Evolutionary conservation across 2,329 filamentous ascomycete species (phyloP), one percentile per base, ranked within the genome.

Genomic region (Phyllosticta paracitricarpa): DNA sequence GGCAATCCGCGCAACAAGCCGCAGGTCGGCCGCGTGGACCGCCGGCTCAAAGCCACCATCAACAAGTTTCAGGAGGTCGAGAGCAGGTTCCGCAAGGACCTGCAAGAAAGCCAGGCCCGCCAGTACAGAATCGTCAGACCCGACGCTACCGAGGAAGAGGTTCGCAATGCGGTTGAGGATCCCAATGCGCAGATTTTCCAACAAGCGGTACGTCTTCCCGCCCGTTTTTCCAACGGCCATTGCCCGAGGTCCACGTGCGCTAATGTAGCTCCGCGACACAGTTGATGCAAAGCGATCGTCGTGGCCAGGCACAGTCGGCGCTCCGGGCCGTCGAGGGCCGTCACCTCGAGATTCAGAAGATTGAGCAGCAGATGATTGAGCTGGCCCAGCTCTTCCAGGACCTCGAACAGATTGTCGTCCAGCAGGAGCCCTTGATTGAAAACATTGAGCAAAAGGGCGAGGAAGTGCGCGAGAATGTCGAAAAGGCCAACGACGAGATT

Each of bases 91-190:
- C 84, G 88, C 71, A 88, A 89, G 75, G 86, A 88, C 67, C 85
- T 90, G 33, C 83, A 89, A 72, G 88, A 91, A 57, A 90, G 95
- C 75, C 89, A 95, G 77, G 88, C 86, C 66, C 84, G 94, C 61
- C 91, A 97, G 73, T 96, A 95, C 76, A 84, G 89, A 63, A 97
- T 97, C 71, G 92, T 94, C 61, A 84, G 86, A 65, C 89, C 91
- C 24, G 86, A 96, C 62, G 90, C 90, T 2, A 83, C 84, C 28
- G 89, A 94, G 59, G 79, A 82, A 53, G 91, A 97, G 73, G 84
- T 97, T 28, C 82, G 83, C 62, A 84, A 87, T 62, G 91, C 89
- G 17, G 88, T 92, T 0, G 85, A 93, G 69, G 85, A 90, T 64
- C 67, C 81, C 77, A 83, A 87, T 65, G 84, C 86, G 59, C 90